Base-by-base conservation (phyloP, 148 eudicot genomes). In the Vaccinium macrocarpon region DNA sequence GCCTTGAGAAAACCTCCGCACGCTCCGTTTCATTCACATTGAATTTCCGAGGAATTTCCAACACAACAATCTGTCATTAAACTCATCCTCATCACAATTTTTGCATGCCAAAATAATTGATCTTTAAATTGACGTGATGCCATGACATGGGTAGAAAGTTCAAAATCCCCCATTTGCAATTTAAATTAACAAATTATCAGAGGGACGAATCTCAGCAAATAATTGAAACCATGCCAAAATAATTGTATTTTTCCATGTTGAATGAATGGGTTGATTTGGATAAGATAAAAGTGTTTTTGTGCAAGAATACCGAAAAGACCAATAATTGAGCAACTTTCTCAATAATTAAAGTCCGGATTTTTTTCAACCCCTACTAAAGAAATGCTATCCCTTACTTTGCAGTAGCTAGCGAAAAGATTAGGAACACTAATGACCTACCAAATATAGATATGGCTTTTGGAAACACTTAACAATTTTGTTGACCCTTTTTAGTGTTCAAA, bases 251-350 rank as follows among this genome's bases (percentile, higher is more conserved):
- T 29, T 32, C 74, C 76, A 29, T 29, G 10, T 1, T 71, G 35
- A 71, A 71, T 5, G 42, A 21, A 32, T 71, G 48, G 76, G 49
- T 23, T 25, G 9, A 13, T 71, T 29, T 71, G 48, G 76, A 74
- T 46, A 74, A 74, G 78, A 74, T 42, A 42, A 18, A 4, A 42
- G 78, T 48, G 27, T 32, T 72, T 12, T 74, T 42, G 50, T 74
- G 23, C 51, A 42, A 74, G 25, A 19, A 46, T 18, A 46, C 8
- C 49, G 6, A 74, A 74, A 2, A 19, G 76, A 15, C 16, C 76
- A 56, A 75, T 57, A n/a, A 76, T 59, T 57, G 81, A 75, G 53
- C 51, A 75, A 75, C 78, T 75, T 4, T 46, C 52, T 46, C 27
- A 75, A 46, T 4, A 66, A 11, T 25, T 46, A 75, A 74, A 42